phyloP scores from a whole-genome alignment of 495 filamentous ascomycete genomes.

The Hypoxylon subgilvum region DNA sequence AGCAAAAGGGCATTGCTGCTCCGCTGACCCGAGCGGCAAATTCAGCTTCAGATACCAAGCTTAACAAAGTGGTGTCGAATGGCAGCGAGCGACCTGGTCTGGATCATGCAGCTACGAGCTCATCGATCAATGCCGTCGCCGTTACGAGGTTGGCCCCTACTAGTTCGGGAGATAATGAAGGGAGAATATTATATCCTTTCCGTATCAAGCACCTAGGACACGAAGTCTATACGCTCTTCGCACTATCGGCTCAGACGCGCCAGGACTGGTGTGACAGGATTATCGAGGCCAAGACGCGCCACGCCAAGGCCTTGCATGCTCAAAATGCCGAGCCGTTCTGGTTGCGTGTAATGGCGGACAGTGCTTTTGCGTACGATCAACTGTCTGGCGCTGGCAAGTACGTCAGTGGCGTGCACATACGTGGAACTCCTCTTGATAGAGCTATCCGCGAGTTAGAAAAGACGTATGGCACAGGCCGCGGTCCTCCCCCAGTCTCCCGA shows the following conservation, averaged over 20 bases:
- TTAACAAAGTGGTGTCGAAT: constrained; percentile 58
- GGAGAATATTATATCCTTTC: constrained; percentile 91
- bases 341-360: constrained; percentile 87
- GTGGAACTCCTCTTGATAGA: constrained; percentile 88
- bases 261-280: constrained; percentile 93
- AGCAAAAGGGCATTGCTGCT: constrained; percentile 81
- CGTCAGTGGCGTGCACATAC: constrained; percentile 62
- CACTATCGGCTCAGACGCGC: constrained; percentile 71
- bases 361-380: constrained; percentile 85
- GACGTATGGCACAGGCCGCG: constrained; percentile 67
- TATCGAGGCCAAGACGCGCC: constrained; percentile 88
- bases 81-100: constrained; percentile 62
- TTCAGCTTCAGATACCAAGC: constrained; percentile 55
- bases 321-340: constrained; percentile 98
- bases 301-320: constrained; percentile 83
- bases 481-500: constrained; percentile 77
- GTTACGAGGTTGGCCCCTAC: constrained; percentile 56
- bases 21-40: constrained; percentile 59
- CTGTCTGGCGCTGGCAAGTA: constrained; percentile 53
- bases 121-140: constrained; percentile 52
- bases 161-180: constrained; percentile 62
- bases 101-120: constrained; percentile 67
- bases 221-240: constrained; percentile 86
- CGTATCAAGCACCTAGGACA: constrained; percentile 95
- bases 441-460: constrained; percentile 88